Evolutionary conservation across 208 protist genomes (phyloP).

Genomic region (Spongospora subterranea): DNA sequence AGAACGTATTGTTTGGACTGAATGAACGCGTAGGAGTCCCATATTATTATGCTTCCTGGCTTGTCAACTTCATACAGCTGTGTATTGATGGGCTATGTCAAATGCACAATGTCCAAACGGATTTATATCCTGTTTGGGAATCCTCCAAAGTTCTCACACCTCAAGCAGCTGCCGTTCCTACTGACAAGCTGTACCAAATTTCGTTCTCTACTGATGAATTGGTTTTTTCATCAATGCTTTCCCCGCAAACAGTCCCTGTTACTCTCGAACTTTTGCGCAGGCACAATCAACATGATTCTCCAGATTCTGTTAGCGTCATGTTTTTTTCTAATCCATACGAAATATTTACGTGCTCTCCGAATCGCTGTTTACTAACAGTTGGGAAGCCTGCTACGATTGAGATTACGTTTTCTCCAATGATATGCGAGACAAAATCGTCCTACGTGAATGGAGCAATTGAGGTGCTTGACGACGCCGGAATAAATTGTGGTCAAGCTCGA

Average conservation of each 20-base stretch:
- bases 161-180: not conserved
- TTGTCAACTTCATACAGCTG: conserved; percentile 2
- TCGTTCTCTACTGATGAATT: conserved; percentile 45
- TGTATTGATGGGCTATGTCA: not conserved
- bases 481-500: not conserved
- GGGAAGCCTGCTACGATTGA: not conserved
- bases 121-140: conserved; percentile 37
- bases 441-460: not conserved
- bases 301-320: not conserved
- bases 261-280: not conserved
- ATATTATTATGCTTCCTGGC: conserved; percentile 14
- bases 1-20: not conserved
- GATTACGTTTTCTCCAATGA: not conserved
- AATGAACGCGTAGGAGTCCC: not conserved
- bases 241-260: not conserved
- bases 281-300: not conserved
- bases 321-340: conserved; percentile 20
- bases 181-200: conserved; percentile 5
- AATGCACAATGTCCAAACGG: conserved; percentile 2
- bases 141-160: not conserved
- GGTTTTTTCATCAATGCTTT: not conserved
- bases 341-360: conserved; percentile 43
- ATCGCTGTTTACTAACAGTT: not conserved
- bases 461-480: not conserved
- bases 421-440: conserved; percentile 26